Evolutionary conservation across 768 basidiomycete genomes (phyloP).

Genomic region (Phylloporus sp.): DNA sequence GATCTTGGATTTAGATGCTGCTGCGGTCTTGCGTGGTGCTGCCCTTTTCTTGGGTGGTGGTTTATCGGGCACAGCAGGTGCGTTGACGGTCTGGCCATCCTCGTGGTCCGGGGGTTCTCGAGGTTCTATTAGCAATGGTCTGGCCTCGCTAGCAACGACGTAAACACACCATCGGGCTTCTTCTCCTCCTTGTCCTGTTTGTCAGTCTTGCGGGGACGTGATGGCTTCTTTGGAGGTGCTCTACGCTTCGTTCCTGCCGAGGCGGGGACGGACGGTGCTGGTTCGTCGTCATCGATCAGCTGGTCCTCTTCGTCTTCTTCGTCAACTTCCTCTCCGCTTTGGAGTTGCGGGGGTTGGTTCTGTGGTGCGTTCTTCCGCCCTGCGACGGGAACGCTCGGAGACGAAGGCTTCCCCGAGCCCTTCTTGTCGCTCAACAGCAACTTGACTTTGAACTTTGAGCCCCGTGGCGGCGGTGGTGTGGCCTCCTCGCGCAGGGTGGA

Average conservation of each 20-base stretch:
- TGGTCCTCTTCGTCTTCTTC: conserved; percentile 76
- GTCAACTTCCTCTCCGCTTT: conserved; percentile 48
- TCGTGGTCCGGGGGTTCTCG: conserved; percentile 27
- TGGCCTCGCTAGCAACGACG: conserved; percentile 6
- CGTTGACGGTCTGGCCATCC: conserved; percentile 17
- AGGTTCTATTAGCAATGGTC: conserved; percentile 21
- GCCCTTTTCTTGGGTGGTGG: conserved; percentile 48
- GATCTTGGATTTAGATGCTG: conserved; percentile 33
- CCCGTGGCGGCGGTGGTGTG: conserved; percentile 55
- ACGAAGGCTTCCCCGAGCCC: conserved; percentile 33
- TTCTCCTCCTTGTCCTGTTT: conserved; percentile 44
- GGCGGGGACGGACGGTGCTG: conserved; percentile 26
- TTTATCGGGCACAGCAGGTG: conserved; percentile 29
- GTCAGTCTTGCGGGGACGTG: conserved; percentile 52
- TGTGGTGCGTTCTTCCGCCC: conserved; percentile 22
- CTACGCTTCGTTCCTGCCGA: conserved; percentile 48
- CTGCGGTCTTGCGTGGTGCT: conserved; percentile 40
- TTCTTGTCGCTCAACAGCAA: conserved; percentile 46
- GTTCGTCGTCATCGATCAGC: conserved; percentile 66
- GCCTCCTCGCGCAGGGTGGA: conserved; percentile 73
- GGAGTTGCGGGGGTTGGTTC: conserved; percentile 15
- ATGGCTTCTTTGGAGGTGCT: conserved; percentile 42
- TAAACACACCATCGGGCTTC: conserved; percentile 41
- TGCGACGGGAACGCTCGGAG: conserved; percentile 23
- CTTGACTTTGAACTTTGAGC: conserved; percentile 47